Evolutionary conservation across 768 basidiomycete genomes (phyloP).

Genomic region (Termitomyces titanicus): DNA sequence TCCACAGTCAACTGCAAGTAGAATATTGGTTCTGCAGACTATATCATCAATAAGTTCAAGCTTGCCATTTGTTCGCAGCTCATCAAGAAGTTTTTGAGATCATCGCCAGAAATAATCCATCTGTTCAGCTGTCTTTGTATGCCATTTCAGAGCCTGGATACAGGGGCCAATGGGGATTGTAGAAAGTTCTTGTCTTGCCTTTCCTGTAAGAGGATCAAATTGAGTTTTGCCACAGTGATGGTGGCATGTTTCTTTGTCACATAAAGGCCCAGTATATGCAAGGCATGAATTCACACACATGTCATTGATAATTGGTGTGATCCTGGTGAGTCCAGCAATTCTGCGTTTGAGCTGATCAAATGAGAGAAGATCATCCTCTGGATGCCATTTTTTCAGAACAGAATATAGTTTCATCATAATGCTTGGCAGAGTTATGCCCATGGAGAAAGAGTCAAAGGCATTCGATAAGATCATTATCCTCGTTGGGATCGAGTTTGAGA

Average conservation of each 20-base stretch:
- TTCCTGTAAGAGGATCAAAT: conserved; percentile 8
- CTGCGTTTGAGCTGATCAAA: conserved; percentile 11
- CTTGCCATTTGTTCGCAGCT: not conserved
- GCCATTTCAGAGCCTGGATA: conserved; percentile 21
- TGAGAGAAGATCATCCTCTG: conserved; percentile 2
- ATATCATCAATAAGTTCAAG: not conserved
- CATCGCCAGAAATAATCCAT: conserved; percentile 3
- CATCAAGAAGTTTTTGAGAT: not conserved
- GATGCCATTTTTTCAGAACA: conserved; percentile 1
- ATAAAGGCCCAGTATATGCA: conserved; percentile 5
- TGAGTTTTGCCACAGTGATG: conserved; percentile 8
- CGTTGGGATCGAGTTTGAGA: not conserved
- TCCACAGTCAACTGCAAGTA: not conserved
- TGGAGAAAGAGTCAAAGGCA: conserved; percentile 7
- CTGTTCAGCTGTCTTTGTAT: conserved; percentile 2
- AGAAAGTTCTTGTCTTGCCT: conserved; percentile 9
- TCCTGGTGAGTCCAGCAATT: conserved; percentile 8
- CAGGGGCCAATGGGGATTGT: conserved; percentile 21
- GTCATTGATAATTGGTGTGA: conserved; percentile 1
- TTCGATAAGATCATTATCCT: conserved; percentile 1
- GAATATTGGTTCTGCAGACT: not conserved
- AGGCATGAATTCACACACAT: conserved; percentile 12
- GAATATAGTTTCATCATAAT: conserved; percentile 1
- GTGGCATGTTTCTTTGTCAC: not conserved
- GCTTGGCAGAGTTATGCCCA: conserved; percentile 1